phyloP scores from a whole-genome alignment of 2,329 filamentous ascomycete species.

The Sclerotinia sclerotiorum region DNA sequence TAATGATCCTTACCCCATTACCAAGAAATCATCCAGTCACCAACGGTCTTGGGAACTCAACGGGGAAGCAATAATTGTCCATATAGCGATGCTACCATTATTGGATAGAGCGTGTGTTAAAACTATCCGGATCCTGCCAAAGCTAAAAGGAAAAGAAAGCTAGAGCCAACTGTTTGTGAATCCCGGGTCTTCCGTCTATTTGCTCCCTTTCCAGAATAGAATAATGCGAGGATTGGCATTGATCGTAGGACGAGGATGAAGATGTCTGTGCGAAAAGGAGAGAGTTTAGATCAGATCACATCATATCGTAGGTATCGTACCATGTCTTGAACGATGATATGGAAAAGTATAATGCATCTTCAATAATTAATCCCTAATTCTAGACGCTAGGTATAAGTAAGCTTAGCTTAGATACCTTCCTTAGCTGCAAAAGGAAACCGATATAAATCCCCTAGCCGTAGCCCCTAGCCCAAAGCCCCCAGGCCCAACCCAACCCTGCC shows the following conservation, averaged over 20 bases:
- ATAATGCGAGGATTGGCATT: not conserved
- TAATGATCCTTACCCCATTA: too few species aligned
- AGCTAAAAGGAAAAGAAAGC: not conserved
- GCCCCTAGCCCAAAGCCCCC: not conserved
- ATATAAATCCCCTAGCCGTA: too few species aligned
- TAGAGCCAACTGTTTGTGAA: constrained; percentile 6
- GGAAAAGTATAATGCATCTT: not conserved
- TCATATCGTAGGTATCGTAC: not conserved
- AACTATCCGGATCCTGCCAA: not conserved
- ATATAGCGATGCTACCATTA: not conserved
- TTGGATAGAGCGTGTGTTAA: not conserved
- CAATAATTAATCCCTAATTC: not conserved
- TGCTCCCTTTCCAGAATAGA: not conserved
- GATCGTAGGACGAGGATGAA: not conserved
- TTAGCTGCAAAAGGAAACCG: not conserved
- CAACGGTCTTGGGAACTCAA: too few species aligned
- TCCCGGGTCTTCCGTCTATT: not conserved
- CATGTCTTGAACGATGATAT: not conserved
- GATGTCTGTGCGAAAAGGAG: constrained; percentile 1
- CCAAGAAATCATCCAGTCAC: too few species aligned
- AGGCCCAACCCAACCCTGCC: not conserved
- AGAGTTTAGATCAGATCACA: not conserved
- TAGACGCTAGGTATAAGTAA: not conserved
- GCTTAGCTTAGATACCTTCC: not conserved
- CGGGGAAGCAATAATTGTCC: not conserved